Percentiles rank a stretch among this genome's conserved stretches.
Conservation (phyloP, 805 yeast genomes). For the Schizosaccharomyces cryophilus region DNA sequence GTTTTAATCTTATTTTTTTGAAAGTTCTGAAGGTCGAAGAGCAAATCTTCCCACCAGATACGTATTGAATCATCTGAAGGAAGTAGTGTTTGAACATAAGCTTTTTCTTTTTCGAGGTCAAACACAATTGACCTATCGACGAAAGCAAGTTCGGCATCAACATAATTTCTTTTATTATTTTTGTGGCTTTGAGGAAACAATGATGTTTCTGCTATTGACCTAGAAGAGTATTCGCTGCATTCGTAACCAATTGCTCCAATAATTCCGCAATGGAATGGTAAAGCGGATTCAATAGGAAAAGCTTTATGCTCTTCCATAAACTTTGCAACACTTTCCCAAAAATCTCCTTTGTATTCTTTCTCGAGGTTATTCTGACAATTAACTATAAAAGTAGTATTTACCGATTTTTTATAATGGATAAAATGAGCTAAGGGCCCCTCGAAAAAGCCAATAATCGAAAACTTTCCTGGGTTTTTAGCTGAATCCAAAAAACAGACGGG, state of each 20-base stretch:
- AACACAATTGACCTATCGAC: conserved; percentile 38
- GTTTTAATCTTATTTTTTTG: not conserved
- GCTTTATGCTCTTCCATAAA: not conserved
- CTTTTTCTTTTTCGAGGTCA: conserved; percentile 22
- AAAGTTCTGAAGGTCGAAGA: not conserved
- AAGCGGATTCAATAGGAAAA: conserved; percentile 11
- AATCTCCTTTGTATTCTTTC: not conserved
- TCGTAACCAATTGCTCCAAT: conserved; percentile 57
- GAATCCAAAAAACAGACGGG: conserved; percentile 29
- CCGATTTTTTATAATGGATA: not conserved
- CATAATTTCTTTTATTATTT: not conserved
- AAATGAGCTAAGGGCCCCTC: not conserved
- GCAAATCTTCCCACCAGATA: not conserved
- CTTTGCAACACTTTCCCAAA: not conserved
- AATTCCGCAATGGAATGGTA: conserved; percentile 82
- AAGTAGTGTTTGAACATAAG: conserved; percentile 28
- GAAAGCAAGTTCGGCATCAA: conserved; percentile 25
- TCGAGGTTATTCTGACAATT: not conserved
- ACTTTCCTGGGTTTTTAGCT: conserved; percentile 62
- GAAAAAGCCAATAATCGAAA: conserved; percentile 57
- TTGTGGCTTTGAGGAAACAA: conserved; percentile 4
- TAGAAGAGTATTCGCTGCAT: not conserved
- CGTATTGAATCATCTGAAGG: not conserved
- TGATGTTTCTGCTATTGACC: not conserved
- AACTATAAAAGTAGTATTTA: not conserved